phyloP scores from a whole-genome alignment of 2,329 filamentous ascomycete species.

The Hymenoscyphus repandus region DNA sequence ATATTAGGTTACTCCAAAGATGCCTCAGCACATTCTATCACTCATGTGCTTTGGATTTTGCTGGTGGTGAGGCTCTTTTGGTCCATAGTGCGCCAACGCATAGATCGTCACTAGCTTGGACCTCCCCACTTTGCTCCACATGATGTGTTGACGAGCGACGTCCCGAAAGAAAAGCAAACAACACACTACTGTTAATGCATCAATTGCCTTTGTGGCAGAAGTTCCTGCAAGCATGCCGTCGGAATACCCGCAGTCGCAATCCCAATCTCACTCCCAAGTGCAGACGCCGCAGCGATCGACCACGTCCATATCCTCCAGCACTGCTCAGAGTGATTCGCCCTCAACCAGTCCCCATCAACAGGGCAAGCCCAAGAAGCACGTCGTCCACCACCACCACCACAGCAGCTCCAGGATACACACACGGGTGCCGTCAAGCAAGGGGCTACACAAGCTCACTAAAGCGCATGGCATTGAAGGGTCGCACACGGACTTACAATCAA shows the following conservation, averaged over 20 bases:
- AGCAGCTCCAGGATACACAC: conserved; percentile 21
- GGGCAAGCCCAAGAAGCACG: conserved; percentile 27
- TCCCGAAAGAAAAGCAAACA: neutral
- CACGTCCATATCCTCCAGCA: conserved; percentile 18
- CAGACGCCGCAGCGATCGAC: conserved; percentile 23
- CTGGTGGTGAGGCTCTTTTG: too few relatives aligned
- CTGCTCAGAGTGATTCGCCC: conserved; percentile 18
- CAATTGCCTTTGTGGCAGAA: conserved; percentile 15
- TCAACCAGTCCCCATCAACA: conserved; percentile 19
- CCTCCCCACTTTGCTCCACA: too few relatives aligned
- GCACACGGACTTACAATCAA: conserved; percentile 26
- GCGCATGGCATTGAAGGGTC: conserved; percentile 24
- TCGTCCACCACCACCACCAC: conserved; percentile 22
- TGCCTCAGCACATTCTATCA: too few relatives aligned
- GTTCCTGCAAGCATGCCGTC: conserved; percentile 22
- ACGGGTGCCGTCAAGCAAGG: conserved; percentile 28
- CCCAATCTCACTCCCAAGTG: conserved; percentile 18
- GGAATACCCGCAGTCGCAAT: conserved; percentile 13
- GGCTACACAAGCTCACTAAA: conserved; percentile 26
- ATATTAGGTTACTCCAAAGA: too few relatives aligned
- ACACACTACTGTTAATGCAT: conserved; percentile 9
- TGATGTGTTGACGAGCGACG: too few relatives aligned
- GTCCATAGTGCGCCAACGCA: too few relatives aligned
- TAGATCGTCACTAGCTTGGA: too few relatives aligned
- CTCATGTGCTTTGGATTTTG: too few relatives aligned